phyloP scores from a whole-genome alignment of 768 basidiomycete species.

The Lyophyllum decastes region DNA sequence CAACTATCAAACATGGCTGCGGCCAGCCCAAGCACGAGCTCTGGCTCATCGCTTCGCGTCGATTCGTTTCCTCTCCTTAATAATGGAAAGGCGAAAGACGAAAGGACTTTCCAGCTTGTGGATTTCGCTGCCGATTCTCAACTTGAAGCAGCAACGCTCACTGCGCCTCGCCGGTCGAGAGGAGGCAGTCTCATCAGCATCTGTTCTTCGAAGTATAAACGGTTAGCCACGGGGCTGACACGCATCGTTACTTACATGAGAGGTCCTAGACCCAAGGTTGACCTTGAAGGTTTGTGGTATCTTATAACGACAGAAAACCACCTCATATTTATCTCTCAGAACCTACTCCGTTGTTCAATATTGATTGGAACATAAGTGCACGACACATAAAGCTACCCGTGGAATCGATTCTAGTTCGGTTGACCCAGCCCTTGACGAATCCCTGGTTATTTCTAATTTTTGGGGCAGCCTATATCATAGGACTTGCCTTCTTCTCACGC shows the following conservation, averaged over 20 bases:
- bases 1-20: constrained; percentile 8
- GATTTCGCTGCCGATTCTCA: constrained; percentile 13
- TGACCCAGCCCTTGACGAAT: constrained; percentile 53
- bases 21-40: constrained; percentile 14
- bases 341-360: constrained; percentile 55
- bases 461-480: constrained; percentile 64
- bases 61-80: not conserved
- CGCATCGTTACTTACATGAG: constrained; percentile 40
- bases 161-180: constrained; percentile 17
- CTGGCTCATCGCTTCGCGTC: constrained; percentile 8
- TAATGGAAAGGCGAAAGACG: constrained; percentile 1
- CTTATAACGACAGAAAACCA: constrained; percentile 1
- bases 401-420: constrained; percentile 53
- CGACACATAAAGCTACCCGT: constrained; percentile 43
- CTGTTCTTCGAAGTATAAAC: constrained; percentile 21
- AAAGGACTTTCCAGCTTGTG: constrained; percentile 7
- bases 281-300: constrained; percentile 42
- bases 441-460: constrained; percentile 59
- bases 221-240: constrained; percentile 15
- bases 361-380: constrained; percentile 41
- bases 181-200: constrained; percentile 14
- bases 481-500: constrained; percentile 70
- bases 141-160: constrained; percentile 16
- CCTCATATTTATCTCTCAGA: constrained; percentile 43
- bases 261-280: constrained; percentile 62